Percentiles rank a stretch among this genome's conserved stretches.
Conservation (phyloP, 2,329 filamentous ascomycete species). For the Trichoderma hamatum region DNA sequence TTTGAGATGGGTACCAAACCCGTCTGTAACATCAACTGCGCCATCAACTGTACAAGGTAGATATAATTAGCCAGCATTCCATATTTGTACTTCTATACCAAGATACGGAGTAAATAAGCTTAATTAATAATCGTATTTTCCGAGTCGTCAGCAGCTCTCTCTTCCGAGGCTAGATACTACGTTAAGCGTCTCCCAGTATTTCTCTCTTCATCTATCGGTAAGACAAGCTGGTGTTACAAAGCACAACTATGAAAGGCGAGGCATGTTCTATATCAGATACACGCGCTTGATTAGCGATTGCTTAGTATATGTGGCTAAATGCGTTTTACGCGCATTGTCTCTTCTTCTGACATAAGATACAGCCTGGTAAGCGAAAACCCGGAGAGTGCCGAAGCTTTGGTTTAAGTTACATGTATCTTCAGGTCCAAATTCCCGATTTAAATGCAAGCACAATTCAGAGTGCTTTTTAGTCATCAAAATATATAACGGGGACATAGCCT, state of each 20-base stretch:
- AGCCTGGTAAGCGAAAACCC: neutral
- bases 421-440: too few relatives aligned
- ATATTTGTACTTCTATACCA: neutral
- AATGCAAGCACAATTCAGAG: too few relatives aligned
- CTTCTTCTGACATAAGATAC: neutral
- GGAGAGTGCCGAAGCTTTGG: neutral
- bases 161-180: neutral
- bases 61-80: neutral
- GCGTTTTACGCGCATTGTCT: neutral
- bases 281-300: neutral
- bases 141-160: neutral
- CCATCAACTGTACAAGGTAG: neutral
- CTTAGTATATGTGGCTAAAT: neutral
- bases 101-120: neutral
- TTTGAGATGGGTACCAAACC: neutral
- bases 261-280: neutral
- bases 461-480: too few relatives aligned
- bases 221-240: neutral
- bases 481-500: too few relatives aligned
- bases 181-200: neutral
- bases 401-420: too few relatives aligned
- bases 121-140: conserved; percentile 7
- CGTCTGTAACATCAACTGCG: neutral
- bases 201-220: neutral
- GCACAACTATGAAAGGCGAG: neutral